Percentiles rank a stretch among this genome's conserved stretches.
Conservation (phyloP, 139 green algal species). For the Haematococcus sp. region DNA sequence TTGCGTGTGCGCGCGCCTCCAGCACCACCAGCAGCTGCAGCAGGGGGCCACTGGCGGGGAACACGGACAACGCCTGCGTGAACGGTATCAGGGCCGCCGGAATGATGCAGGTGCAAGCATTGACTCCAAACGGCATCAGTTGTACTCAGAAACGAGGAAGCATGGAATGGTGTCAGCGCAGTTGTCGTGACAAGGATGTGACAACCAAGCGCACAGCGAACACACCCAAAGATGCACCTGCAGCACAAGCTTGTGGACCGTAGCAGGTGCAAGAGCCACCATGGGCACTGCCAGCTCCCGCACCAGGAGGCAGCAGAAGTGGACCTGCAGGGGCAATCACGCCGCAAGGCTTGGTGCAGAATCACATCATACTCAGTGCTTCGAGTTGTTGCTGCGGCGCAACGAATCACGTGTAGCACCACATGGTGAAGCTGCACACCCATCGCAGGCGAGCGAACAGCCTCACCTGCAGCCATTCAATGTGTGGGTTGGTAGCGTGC, state of each 20-base stretch:
- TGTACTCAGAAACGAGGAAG: no score
- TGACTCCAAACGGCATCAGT: no score
- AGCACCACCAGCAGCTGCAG: constrained; percentile 9
- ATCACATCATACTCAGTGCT: no score
- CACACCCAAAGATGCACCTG: no score
- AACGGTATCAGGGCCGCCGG: no score
- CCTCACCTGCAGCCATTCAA: constrained; percentile 18
- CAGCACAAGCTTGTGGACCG: neutral
- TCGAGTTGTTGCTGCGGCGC: no score
- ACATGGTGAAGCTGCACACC: no score
- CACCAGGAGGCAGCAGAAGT: constrained; percentile 2
- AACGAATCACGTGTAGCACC: no score
- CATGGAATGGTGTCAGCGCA: neutral
- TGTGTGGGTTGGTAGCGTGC: neutral
- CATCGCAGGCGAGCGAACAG: no score
- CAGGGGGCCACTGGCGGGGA: constrained; percentile 9
- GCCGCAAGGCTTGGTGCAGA: no score
- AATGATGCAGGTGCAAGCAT: no score
- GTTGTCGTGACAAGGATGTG: neutral
- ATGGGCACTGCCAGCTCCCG: neutral
- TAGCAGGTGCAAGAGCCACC: neutral
- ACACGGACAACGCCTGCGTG: constrained; percentile 12
- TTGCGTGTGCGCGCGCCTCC: constrained; percentile 7
- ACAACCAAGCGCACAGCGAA: neutral
- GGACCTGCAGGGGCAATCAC: neutral